Base-by-base conservation (phyloP, 495 filamentous ascomycete genomes). In the Cercophora scortea region DNA sequence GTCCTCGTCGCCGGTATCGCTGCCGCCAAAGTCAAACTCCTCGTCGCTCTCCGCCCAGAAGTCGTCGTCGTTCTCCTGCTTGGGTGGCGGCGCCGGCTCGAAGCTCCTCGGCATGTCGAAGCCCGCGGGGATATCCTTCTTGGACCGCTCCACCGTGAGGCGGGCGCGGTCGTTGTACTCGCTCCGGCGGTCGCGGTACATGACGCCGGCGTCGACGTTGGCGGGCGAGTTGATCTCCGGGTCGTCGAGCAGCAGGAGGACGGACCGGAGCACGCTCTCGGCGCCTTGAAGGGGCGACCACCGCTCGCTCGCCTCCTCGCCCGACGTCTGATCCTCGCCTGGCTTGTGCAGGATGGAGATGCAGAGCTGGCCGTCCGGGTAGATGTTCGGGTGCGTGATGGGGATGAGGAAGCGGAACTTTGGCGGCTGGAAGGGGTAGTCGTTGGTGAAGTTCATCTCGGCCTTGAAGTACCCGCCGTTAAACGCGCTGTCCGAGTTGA, bases 341-440 rank as follows among this genome's bases (percentile, higher is more conserved):
- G 93, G 90, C 9, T 83, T 75, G 69, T 98, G 92, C 5, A 98
- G 81, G 60, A 98, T 98, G 40, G 91, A 96, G 65, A 98, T 96
- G 74, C 93, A 97, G 15, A 97, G 79, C 50, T 84, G 85, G 58
- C 93, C 93, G 67, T 95, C 87, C 8, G 78, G 67, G 69, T 96
- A 96, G 65, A 98, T 83, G 65, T 98, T 98, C 6, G 93, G 93
- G 69, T 98, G 93, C 68, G 84, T 89, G 55, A 78, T 72, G 43
- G 90, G 87, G 8, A 83, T 78, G 13, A 80, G 62, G 75, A 98
- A 96, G 47, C 84, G 82, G 73, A 98, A 98, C 62, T 86, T 87
- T 69, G 91, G 91, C n/a, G 93, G 93, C 32, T 78, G 73, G 67
- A 88, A 95, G 1, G 93, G 93, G 73, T 97, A 98, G 60, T 95